Conservation (phyloP, 2,329 filamentous ascomycete species). For the Fusarium sp. region DNA sequence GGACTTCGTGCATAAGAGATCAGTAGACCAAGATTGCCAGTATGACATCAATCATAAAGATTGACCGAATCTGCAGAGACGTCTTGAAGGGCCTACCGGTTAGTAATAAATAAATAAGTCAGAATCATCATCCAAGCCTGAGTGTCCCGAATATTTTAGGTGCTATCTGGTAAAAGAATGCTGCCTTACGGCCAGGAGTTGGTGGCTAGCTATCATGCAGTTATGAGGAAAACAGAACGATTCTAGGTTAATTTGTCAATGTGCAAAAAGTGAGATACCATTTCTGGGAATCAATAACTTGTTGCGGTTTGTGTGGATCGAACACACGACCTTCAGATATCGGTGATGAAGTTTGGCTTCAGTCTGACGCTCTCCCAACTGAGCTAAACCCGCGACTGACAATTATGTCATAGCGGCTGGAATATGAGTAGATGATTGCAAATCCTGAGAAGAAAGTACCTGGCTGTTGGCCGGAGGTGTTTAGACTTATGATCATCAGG, state of each 20-base stretch:
- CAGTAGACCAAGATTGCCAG: neutral
- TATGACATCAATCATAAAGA: neutral
- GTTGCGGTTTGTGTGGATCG: constrained; percentile 31
- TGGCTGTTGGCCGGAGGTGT: too few species aligned
- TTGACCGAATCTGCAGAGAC: neutral
- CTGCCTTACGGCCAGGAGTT: neutral
- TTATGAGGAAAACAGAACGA: neutral
- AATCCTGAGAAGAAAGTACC: rapidly evolving
- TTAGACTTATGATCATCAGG: neutral
- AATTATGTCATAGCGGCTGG: rapidly evolving
- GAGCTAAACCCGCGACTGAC: constrained; percentile 23
- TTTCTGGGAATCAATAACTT: rapidly evolving
- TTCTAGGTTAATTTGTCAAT: neutral
- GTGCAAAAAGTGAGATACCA: neutral
- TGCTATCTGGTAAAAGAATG: neutral
- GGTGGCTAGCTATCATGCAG: too few species aligned
- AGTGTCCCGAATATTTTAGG: too few species aligned
- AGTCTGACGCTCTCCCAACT: constrained; percentile 35
- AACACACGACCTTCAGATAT: constrained; percentile 33
- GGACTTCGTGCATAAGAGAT: neutral
- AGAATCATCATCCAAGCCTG: neutral
- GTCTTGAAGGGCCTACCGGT: rapidly evolving
- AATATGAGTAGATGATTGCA: rapidly evolving
- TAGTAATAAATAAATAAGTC: neutral
- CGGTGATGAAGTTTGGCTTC: constrained; percentile 24